phyloP scores from a whole-genome alignment of 2,329 filamentous ascomycete species.

The Leptographium radiaticola region DNA sequence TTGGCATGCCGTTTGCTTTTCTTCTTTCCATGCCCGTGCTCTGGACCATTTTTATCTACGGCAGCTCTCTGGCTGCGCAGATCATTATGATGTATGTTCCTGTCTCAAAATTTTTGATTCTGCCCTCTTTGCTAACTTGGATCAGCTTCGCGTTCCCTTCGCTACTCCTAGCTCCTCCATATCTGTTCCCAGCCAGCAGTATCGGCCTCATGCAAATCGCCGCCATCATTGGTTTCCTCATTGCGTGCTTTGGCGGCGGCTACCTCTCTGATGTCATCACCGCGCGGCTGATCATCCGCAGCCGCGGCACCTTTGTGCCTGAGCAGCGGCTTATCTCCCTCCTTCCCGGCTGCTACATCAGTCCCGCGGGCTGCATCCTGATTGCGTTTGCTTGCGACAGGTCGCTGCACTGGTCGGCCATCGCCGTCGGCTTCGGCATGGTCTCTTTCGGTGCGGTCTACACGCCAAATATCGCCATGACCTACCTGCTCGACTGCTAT shows the following conservation, averaged over 20 bases:
- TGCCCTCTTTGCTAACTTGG: neutral
- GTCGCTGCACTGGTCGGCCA: slow-evolving; percentile 2
- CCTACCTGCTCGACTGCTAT: slow-evolving; percentile 4
- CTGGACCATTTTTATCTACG: neutral
- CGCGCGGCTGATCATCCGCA: neutral
- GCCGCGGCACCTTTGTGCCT: slow-evolving; percentile 1
- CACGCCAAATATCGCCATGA: slow-evolving; percentile 2
- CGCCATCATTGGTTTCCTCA: neutral
- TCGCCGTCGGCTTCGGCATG: neutral
- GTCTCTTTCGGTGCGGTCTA: neutral
- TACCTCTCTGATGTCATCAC: neutral
- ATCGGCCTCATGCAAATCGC: neutral
- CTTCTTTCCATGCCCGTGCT: neutral
- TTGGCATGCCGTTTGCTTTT: neutral
- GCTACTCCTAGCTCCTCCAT: neutral
- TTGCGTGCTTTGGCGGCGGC: neutral
- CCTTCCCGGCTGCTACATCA: neutral
- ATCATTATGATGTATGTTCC: neutral
- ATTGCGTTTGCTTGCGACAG: neutral
- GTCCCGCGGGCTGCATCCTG: neutral
- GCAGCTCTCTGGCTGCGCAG: neutral
- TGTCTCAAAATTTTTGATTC: neutral
- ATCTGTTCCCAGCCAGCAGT: neutral
- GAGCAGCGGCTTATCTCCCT: neutral
- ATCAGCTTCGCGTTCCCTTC: neutral